Conservation (phyloP, 176 grass and related monocot species). For the Avena insularis region DNA sequence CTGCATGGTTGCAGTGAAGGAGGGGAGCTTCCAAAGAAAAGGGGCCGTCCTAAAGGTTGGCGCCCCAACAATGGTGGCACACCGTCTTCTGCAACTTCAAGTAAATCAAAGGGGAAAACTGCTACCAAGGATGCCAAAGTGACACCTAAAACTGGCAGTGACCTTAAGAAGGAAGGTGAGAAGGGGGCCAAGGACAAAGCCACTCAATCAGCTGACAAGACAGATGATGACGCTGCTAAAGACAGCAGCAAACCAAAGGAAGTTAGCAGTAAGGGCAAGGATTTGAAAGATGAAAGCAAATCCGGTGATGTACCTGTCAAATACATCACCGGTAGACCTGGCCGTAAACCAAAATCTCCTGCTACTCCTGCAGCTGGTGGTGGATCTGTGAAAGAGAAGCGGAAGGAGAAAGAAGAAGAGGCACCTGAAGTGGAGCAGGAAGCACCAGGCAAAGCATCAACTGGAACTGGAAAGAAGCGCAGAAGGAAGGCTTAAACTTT, state of each 20-base stretch:
- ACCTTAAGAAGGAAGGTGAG: constrained; percentile 45
- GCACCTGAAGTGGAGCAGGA: constrained; percentile 46
- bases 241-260: constrained; percentile 56
- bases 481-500: constrained; percentile 62
- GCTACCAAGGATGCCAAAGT: constrained; percentile 41
- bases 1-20: constrained; percentile 43
- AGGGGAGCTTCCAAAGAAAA: constrained; percentile 57
- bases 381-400: constrained; percentile 54
- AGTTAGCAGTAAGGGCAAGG: constrained; percentile 42
- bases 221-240: constrained; percentile 40
- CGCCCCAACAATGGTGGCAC: constrained; percentile 41
- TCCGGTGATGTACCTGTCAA: constrained; percentile 48
- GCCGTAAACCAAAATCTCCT: constrained; percentile 49
- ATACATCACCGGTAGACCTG: constrained; percentile 43
- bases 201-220: constrained; percentile 31
- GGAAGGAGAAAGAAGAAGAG: constrained; percentile 46
- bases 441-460: constrained; percentile 43
- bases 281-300: constrained; percentile 46
- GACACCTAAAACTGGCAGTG: constrained; percentile 40
- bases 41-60: constrained; percentile 63
- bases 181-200: constrained; percentile 41
- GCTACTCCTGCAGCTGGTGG: neutral
- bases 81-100: constrained; percentile 45
- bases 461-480: constrained; percentile 67
- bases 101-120: constrained; percentile 55